These are phyloP conservation scores for Debaryomyces tyrocola DNA, from an alignment of 805 yeast species.

Conservation along the genomic window DNA sequence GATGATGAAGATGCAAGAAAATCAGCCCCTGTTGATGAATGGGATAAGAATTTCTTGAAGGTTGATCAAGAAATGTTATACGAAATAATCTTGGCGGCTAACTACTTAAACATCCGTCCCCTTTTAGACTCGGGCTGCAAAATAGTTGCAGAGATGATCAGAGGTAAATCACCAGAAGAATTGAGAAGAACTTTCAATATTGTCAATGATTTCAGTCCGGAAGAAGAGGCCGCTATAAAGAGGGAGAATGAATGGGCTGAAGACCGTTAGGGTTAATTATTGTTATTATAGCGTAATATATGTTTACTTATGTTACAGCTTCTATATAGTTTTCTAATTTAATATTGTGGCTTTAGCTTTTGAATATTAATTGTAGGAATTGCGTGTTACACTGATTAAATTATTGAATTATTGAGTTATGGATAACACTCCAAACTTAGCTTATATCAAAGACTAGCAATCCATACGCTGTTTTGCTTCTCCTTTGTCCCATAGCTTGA, in stretches of 20 bases:
- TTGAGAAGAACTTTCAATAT: conserved; percentile 78
- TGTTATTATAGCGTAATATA: too few species aligned
- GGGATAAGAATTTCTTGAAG: conserved; percentile 93
- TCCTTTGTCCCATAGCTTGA: too few species aligned
- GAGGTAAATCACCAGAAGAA: conserved; percentile 78
- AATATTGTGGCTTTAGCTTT: too few species aligned
- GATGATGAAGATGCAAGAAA: conserved; percentile 84
- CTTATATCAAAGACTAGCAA: too few species aligned
- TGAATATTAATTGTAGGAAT: too few species aligned
- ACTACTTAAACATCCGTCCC: conserved; percentile 73
- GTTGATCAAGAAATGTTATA: conserved; percentile 91
- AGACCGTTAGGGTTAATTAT: conserved; percentile 50
- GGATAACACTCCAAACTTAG: too few species aligned
- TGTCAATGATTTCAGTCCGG: conserved; percentile 81
- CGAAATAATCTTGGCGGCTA: conserved; percentile 80
- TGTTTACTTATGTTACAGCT: too few species aligned
- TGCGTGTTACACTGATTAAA: too few species aligned
- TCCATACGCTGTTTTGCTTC: too few species aligned
- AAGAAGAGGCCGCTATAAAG: conserved; percentile 84
- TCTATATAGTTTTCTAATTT: too few species aligned
- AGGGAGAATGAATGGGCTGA: conserved; percentile 92
- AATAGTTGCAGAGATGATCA: conserved; percentile 80
- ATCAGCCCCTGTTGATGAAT: conserved; percentile 88
- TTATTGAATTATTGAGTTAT: too few species aligned
- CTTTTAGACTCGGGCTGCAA: conserved; percentile 77